These are phyloP conservation scores for Xenosphaeropsis pyriputrescens DNA, from an alignment of 2,329 filamentous ascomycete genomes.

Conservation along the genomic window DNA sequence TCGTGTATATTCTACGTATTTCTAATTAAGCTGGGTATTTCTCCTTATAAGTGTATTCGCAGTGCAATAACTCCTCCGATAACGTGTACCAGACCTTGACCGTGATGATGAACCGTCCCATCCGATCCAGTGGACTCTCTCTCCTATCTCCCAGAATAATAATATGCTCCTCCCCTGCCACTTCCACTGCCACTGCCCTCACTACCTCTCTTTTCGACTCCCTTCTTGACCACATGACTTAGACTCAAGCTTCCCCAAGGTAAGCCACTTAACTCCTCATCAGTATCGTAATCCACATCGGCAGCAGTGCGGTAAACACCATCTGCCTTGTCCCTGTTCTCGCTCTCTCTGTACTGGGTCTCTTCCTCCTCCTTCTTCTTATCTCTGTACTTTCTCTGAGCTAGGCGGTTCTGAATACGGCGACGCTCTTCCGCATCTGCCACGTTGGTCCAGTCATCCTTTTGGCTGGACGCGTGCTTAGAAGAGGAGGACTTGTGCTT, in stretches of 20 bases:
- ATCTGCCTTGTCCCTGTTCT: slow-evolving; percentile 48
- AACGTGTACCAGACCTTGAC: too few relatives aligned
- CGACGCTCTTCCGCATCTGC: slow-evolving; percentile 57
- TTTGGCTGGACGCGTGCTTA: slow-evolving; percentile 25
- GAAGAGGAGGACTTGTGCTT: slow-evolving; percentile 12
- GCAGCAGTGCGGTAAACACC: slow-evolving; percentile 48
- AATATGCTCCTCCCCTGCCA: slow-evolving; percentile 10
- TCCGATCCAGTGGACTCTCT: too few relatives aligned
- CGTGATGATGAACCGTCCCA: too few relatives aligned
- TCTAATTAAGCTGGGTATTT: too few relatives aligned
- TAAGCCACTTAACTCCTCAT: slow-evolving; percentile 45
- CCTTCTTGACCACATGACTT: slow-evolving; percentile 29
- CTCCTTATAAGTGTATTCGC: too few relatives aligned
- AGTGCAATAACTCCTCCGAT: too few relatives aligned
- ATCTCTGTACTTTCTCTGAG: slow-evolving; percentile 62
- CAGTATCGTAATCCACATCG: slow-evolving; percentile 35
- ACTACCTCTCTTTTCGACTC: slow-evolving; percentile 26
- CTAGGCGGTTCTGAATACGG: slow-evolving; percentile 63
- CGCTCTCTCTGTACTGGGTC: slow-evolving; percentile 43
- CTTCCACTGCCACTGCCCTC: slow-evolving; percentile 15
- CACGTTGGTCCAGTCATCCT: slow-evolving; percentile 54
- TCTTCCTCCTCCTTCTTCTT: slow-evolving; percentile 56
- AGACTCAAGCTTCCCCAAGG: slow-evolving; percentile 61
- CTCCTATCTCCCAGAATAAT: too few relatives aligned
- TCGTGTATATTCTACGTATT: too few relatives aligned